Conservation (phyloP, 495 filamentous ascomycete genomes). For the Daldinia vernicosa region DNA sequence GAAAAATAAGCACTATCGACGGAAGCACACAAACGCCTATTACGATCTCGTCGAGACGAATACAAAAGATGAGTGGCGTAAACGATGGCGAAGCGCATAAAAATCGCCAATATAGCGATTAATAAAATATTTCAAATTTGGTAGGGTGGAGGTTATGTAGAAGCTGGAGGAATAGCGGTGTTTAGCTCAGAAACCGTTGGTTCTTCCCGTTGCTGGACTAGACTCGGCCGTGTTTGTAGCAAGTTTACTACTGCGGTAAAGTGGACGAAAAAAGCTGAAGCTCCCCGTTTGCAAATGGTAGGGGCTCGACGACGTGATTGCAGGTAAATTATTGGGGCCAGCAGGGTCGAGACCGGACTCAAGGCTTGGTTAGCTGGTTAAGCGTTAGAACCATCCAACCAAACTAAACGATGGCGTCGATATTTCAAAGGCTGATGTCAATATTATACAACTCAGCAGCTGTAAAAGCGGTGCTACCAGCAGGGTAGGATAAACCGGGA, state of each 20-base stretch:
- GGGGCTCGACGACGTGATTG: slow-evolving; percentile 36
- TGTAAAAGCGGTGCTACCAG: slow-evolving; percentile 17
- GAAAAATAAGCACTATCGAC: slow-evolving; percentile 18
- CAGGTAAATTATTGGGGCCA: slow-evolving; percentile 31
- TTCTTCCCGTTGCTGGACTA: slow-evolving; percentile 37
- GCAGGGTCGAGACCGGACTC: slow-evolving; percentile 34
- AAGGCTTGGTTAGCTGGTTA: slow-evolving; percentile 17
- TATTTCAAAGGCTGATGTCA: slow-evolving; percentile 39
- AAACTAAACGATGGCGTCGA: slow-evolving; percentile 31
- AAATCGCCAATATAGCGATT: slow-evolving; percentile 32
- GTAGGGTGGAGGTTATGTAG: neutral
- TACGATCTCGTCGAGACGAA: slow-evolving; percentile 6
- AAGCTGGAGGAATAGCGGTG: slow-evolving; percentile 11
- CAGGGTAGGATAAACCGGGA: slow-evolving; percentile 20
- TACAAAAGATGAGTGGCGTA: slow-evolving; percentile 12
- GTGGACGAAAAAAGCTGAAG: slow-evolving; percentile 18
- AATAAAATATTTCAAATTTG: slow-evolving; percentile 19
- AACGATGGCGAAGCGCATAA: slow-evolving; percentile 19
- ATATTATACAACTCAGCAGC: slow-evolving; percentile 18
- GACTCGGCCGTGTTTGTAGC: slow-evolving; percentile 29
- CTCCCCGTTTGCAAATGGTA: slow-evolving; percentile 34
- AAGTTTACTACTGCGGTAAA: slow-evolving; percentile 23
- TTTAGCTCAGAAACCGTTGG: slow-evolving; percentile 22
- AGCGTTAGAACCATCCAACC: neutral
- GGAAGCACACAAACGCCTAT: slow-evolving; percentile 10